phyloP scores from a whole-genome alignment of 2,329 filamentous ascomycete genomes.

The Podosphaera aphanis region DNA sequence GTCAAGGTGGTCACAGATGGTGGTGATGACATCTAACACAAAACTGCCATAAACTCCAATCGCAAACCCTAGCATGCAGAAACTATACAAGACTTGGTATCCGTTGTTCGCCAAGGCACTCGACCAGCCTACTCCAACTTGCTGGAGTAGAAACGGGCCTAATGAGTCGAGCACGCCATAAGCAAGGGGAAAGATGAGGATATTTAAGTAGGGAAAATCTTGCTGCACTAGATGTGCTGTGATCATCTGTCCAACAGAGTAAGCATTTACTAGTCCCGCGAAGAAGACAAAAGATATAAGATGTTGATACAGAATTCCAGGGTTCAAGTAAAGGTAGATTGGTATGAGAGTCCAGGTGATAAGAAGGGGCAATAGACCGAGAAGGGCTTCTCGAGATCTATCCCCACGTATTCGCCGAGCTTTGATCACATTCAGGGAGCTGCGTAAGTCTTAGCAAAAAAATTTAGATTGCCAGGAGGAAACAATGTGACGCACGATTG shows the following conservation, averaged over 20 bases:
- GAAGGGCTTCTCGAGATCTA: constrained; percentile 46
- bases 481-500: constrained; percentile 25
- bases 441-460: constrained; percentile 13
- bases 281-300: constrained; percentile 79
- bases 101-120: constrained; percentile 48
- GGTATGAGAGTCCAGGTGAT: constrained; percentile 54
- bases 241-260: constrained; percentile 88
- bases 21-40: constrained; percentile 83
- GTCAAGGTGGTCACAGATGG: constrained; percentile 92
- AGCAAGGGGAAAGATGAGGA: constrained; percentile 54
- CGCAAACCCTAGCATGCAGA: constrained; percentile 62
- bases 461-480: constrained; percentile 2
- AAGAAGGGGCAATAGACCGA: constrained; percentile 66
- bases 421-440: constrained; percentile 61
- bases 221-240: constrained; percentile 76
- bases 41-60: constrained; percentile 93
- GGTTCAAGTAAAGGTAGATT: constrained; percentile 65
- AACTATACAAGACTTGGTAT: constrained; percentile 85
- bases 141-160: constrained; percentile 41
- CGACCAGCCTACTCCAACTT: constrained; percentile 42
- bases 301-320: constrained; percentile 57
- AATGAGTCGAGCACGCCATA: constrained; percentile 61
- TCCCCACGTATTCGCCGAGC: constrained; percentile 54
- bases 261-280: constrained; percentile 75
- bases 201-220: constrained; percentile 74